Base-by-base conservation (phyloP, 2,329 filamentous ascomycete species). In the Uncinocarpus reesii region DNA sequence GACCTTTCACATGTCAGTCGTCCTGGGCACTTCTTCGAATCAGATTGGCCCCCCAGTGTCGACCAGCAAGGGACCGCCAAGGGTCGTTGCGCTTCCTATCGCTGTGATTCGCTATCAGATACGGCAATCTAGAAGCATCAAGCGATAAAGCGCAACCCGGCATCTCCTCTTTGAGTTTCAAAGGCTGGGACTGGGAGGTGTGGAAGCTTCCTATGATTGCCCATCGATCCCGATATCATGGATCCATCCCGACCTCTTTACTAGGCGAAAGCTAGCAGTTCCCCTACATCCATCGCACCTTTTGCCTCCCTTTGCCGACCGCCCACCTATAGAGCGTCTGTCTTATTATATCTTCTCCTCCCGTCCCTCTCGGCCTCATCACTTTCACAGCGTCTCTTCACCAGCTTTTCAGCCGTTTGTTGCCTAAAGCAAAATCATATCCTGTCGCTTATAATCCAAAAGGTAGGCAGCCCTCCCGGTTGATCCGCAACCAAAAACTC, bases 1-100 rank as follows among this genome's bases (percentile, higher is more conserved):
- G 28, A 24, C 41, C n/a, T 35, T 43, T 43, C 41, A 43, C 41
- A 43, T 43, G 41, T n/a, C 41, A 42, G 11, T 10, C 24, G 16
- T 13, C 37, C 15, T 10, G 4, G 13, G 21, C 21, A n/a, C n/a
- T n/a, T n/a, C n/a, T n/a, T n/a, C n/a, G n/a, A n/a, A n/a, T n/a
- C n/a, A n/a, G n/a, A n/a, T n/a, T n/a, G n/a, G n/a, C n/a, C n/a
- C 8, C 37, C 6, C 20, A 41, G 21, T 41, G 38, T 23, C 38
- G 13, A 42, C n/a, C 3, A 15, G 21, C 21, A 41, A 13, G 37
- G 20, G 21, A 28, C 11, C 41, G 42, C 42, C 42, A 36, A 45
- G 42, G 20, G 31, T 26, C 42, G 42, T 45, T 43, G 31, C 32
- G 11, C 31, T 16, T 10, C 7, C 20, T 8, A 7, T n/a, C 7